Evolutionary conservation across 1,284 basidiomycete species (phyloP).

Genomic region (Ganoderma leucocontextum): DNA sequence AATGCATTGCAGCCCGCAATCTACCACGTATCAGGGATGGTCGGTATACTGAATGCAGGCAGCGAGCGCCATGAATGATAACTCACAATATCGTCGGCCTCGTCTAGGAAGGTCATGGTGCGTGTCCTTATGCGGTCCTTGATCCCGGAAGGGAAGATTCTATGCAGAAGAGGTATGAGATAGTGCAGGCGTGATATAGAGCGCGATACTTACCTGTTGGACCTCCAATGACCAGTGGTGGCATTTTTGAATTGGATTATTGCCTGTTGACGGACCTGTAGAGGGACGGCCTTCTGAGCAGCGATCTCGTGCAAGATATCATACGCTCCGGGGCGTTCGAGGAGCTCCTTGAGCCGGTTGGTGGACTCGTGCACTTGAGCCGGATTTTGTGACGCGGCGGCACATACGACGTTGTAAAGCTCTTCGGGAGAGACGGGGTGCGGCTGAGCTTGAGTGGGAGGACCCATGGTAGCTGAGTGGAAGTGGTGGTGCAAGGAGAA

Average conservation of each 20-base stretch:
- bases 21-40: slow-evolving; percentile 47
- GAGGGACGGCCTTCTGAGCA: slow-evolving; percentile 59
- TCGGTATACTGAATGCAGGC: background rate
- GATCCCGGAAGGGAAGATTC: slow-evolving; percentile 72
- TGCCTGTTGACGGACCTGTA: slow-evolving; percentile 74
- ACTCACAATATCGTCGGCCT: slow-evolving; percentile 75
- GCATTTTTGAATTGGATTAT: slow-evolving; percentile 87
- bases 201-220: slow-evolving; percentile 60
- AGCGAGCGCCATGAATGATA: background rate
- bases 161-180: slow-evolving; percentile 40
- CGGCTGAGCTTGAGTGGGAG: slow-evolving; percentile 23
- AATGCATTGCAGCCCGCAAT: slow-evolving; percentile 78
- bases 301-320: slow-evolving; percentile 79
- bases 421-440: slow-evolving; percentile 60
- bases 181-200: background rate
- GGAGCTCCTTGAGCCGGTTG: slow-evolving; percentile 68
- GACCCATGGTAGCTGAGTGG: slow-evolving; percentile 14
- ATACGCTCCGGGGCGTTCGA: slow-evolving; percentile 72
- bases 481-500: background rate
- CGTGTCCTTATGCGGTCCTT: slow-evolving; percentile 64
- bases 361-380: slow-evolving; percentile 63
- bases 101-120: slow-evolving; percentile 70
- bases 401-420: slow-evolving; percentile 68
- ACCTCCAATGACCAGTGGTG: slow-evolving; percentile 72
- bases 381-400: slow-evolving; percentile 77